phyloP scores from a whole-genome alignment of 768 basidiomycete genomes.

The Mycena indigotica region DNA sequence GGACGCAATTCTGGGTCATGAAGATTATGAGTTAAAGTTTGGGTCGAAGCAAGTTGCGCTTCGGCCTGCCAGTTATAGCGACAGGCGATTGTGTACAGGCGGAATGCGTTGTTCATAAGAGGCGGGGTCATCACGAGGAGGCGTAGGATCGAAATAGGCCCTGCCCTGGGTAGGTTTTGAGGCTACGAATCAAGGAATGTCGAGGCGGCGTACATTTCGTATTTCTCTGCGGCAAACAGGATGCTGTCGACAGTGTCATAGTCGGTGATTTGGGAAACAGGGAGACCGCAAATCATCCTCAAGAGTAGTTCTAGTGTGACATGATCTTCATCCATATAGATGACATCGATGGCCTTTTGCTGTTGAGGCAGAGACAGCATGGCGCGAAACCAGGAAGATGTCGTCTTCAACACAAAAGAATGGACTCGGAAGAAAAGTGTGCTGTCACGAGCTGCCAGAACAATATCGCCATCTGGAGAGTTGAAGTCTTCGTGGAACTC shows the following conservation, averaged over 20 bases:
- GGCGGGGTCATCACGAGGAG: conserved; percentile 56
- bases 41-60: conserved; percentile 53
- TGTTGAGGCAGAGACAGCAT: conserved; percentile 61
- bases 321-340: conserved; percentile 60
- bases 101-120: conserved; percentile 51
- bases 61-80: conserved; percentile 64
- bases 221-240: conserved; percentile 68
- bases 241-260: conserved; percentile 59
- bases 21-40: conserved; percentile 57
- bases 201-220: conserved; percentile 58
- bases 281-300: conserved; percentile 62
- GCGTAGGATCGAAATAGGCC: conserved; percentile 60
- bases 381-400: conserved; percentile 64
- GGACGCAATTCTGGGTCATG: conserved; percentile 47
- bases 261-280: conserved; percentile 48
- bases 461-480: conserved; percentile 55
- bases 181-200: not conserved
- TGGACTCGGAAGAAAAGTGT: conserved; percentile 58
- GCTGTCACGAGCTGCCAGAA: conserved; percentile 55
- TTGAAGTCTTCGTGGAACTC: conserved; percentile 50
- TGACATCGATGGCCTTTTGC: conserved; percentile 30
- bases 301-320: conserved; percentile 57
- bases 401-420: conserved; percentile 60
- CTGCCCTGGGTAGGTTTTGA: conserved; percentile 22
- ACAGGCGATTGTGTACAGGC: conserved; percentile 56